phyloP scores from a whole-genome alignment of 306 rosid genomes.

The Rubus idaeus region DNA sequence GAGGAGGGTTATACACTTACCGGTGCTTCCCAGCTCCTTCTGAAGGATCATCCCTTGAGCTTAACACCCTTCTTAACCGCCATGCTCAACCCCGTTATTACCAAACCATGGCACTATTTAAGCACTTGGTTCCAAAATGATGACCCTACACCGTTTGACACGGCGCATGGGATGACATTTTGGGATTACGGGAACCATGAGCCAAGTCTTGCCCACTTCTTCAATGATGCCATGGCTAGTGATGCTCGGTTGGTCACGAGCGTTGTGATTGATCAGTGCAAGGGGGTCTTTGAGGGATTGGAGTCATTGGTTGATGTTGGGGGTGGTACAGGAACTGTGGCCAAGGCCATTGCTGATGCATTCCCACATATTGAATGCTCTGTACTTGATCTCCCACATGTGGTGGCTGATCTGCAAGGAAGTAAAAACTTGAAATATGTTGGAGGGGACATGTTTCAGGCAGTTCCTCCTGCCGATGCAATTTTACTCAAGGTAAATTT shows the following conservation, averaged over 20 bases:
- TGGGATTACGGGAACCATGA: conserved; percentile 40
- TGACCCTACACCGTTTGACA: conserved; percentile 18
- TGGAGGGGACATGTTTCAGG: conserved; percentile 49
- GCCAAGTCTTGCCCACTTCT: conserved; percentile 4
- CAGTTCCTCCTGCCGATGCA: conserved; percentile 43
- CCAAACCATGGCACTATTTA: conserved; percentile 33
- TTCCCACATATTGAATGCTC: conserved; percentile 1
- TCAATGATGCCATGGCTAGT: conserved; percentile 50
- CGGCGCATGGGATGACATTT: conserved; percentile 31
- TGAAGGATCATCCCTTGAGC: conserved; percentile 23
- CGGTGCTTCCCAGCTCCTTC: conserved; percentile 38
- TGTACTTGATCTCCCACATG: conserved; percentile 57
- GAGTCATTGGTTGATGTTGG: neutral
- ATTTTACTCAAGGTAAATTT: conserved; percentile 42
- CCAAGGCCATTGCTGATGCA: conserved; percentile 41
- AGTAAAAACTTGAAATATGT: conserved; percentile 30
- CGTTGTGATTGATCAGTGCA: neutral
- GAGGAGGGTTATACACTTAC: conserved; percentile 34
- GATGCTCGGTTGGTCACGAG: neutral
- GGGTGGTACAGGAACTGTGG: conserved; percentile 42
- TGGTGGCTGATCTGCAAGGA: conserved; percentile 36
- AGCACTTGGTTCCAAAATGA: conserved; percentile 41
- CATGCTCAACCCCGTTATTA: conserved; percentile 24
- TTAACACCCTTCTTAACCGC: conserved; percentile 10
- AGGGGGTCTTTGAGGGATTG: neutral